phyloP scores from a whole-genome alignment of 2,329 filamentous ascomycete genomes.

The Pezicula radicicola region DNA sequence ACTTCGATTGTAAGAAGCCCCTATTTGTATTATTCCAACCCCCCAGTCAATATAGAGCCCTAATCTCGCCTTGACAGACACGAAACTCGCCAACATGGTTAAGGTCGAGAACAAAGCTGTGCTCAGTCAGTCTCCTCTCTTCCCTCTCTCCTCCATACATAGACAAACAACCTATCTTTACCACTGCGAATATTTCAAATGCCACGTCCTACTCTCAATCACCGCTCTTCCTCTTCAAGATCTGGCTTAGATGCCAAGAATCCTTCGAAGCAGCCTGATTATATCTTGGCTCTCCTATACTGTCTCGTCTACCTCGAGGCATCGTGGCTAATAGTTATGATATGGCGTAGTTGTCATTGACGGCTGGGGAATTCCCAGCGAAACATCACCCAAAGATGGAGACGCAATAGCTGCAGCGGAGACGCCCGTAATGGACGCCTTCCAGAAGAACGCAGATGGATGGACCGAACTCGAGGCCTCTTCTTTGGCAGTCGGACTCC shows the following conservation, averaged over 20 bases:
- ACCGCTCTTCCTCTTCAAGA: background rate
- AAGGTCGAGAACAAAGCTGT: conserved; percentile 68
- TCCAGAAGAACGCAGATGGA: conserved; percentile 77
- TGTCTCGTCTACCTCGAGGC: conserved; percentile 54
- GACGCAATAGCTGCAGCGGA: conserved; percentile 94
- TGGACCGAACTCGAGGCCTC: conserved; percentile 94
- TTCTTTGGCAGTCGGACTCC: conserved; percentile 90
- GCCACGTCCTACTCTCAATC: conserved; percentile 1
- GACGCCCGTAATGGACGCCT: conserved; percentile 92
- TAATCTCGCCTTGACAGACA: conserved; percentile 1
- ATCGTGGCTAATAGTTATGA: conserved; percentile 56
- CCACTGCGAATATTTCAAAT: conserved; percentile 26
- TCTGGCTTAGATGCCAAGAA: background rate
- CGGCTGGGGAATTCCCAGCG: conserved; percentile 89
- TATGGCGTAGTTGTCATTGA: conserved; percentile 87
- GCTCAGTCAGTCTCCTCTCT: conserved; percentile 50
- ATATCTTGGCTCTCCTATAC: conserved; percentile 45
- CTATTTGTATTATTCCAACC: background rate
- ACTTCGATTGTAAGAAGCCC: background rate
- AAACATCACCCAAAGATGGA: conserved; percentile 78
- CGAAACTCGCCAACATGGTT: conserved; percentile 48
- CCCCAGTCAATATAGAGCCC: background rate
- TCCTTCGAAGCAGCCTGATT: conserved; percentile 24
- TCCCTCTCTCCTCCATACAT: background rate
- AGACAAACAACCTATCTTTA: background rate